These are phyloP conservation scores for Saccharomyces hybrid DNA, from an alignment of 1,139 yeast genomes.

Conservation along the genomic window DNA sequence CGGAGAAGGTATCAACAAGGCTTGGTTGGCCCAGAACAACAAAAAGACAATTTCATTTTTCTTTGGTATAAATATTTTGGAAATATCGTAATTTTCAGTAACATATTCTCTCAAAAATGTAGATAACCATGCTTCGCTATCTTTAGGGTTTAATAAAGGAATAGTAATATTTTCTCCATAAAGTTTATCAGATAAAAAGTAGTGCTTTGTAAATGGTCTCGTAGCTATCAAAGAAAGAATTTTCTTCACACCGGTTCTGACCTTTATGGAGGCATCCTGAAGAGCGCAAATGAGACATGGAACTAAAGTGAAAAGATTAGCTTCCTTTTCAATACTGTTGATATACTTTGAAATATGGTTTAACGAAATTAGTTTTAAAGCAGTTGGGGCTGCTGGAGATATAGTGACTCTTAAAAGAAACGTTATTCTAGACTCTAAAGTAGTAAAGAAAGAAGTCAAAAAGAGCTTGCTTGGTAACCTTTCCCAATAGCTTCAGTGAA, in stretches of 20 bases:
- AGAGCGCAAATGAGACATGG: conserved; percentile 39
- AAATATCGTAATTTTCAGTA: conserved; percentile 41
- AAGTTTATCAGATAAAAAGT: conserved; percentile 37
- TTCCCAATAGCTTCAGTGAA: conserved; percentile 39
- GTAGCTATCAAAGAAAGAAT: conserved; percentile 31
- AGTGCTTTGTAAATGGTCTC: conserved; percentile 37
- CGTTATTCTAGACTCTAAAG: conserved; percentile 41
- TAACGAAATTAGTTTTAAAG: conserved; percentile 45
- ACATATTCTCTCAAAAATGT: conserved; percentile 41
- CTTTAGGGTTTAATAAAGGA: conserved; percentile 60
- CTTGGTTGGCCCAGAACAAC: conserved; percentile 47
- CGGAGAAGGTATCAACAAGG: conserved; percentile 39
- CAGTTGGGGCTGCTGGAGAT: conserved; percentile 50
- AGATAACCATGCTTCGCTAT: conserved; percentile 44
- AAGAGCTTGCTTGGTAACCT: conserved; percentile 30
- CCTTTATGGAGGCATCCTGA: conserved; percentile 34
- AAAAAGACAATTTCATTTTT: conserved; percentile 39
- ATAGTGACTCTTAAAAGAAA: conserved; percentile 52
- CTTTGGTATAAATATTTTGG: conserved; percentile 36
- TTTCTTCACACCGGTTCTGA: conserved; percentile 35
- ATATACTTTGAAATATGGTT: conserved; percentile 36
- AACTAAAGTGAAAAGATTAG: conserved; percentile 37
- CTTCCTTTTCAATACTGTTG: conserved; percentile 32
- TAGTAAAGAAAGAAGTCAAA: conserved; percentile 32
- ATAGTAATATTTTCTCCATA: conserved; percentile 43